These are phyloP conservation scores for Polygonum aviculare DNA, from an alignment of 148 eudicot genomes.

Conservation along the genomic window DNA sequence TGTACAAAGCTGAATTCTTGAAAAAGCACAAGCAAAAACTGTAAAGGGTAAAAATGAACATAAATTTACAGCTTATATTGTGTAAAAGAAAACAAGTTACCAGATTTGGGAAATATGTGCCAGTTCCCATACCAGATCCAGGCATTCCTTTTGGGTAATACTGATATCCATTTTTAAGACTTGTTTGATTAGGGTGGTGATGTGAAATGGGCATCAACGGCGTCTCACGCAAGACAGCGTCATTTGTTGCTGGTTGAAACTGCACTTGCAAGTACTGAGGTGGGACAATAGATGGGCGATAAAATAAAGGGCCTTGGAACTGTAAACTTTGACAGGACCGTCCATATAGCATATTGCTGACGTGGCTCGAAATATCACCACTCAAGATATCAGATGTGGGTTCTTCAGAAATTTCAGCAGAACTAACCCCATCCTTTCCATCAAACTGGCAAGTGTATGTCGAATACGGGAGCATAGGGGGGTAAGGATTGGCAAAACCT, in stretches of 20 bases:
- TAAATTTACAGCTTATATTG: neutral
- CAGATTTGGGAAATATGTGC: constrained; percentile 54
- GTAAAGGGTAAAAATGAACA: neutral
- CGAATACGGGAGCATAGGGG: constrained; percentile 7
- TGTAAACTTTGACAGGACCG: constrained; percentile 37
- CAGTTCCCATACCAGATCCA: constrained; percentile 45
- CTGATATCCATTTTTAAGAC: constrained; percentile 25
- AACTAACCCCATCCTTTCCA: constrained; percentile 1
- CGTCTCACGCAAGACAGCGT: constrained; percentile 15
- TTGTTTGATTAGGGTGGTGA: constrained; percentile 25
- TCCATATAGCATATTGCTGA: constrained; percentile 48
- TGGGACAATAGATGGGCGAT: constrained; percentile 29
- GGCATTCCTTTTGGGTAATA: constrained; percentile 27
- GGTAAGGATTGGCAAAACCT: constrained; percentile 16
- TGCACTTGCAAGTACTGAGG: constrained; percentile 30
- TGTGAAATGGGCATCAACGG: constrained; percentile 29
- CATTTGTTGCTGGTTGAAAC: constrained; percentile 20
- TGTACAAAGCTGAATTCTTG: neutral
- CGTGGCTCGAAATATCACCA: constrained; percentile 47
- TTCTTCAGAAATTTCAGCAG: constrained; percentile 25
- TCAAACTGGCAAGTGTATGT: constrained; percentile 7
- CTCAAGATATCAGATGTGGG: constrained; percentile 37
- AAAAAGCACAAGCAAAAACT: neutral
- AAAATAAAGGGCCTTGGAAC: constrained; percentile 20
- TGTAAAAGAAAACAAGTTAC: constrained; percentile 22